Evolutionary conservation across 306 rosid genomes (phyloP).

Genomic region (Erythrophleum fordii): DNA sequence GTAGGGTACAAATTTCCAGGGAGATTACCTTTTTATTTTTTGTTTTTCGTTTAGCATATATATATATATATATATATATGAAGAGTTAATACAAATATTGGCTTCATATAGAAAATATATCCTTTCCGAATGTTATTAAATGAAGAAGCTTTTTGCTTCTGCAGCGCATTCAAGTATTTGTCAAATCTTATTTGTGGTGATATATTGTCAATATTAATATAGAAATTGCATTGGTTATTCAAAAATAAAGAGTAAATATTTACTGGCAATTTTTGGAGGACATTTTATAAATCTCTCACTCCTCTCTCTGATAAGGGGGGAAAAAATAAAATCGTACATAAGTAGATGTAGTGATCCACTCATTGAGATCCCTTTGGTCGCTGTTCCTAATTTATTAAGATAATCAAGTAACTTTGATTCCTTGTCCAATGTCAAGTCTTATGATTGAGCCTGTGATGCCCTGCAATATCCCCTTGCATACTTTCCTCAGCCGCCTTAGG

Average conservation of each 20-base stretch:
- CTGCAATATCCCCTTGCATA: not conserved
- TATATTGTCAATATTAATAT: not conserved
- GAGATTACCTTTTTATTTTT: not conserved
- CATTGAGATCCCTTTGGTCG: too few relatives aligned
- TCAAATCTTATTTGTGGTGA: not conserved
- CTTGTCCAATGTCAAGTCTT: too few relatives aligned
- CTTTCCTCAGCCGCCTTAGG: not conserved
- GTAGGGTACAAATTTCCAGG: not conserved
- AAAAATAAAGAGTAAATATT: not conserved
- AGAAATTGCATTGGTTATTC: not conserved
- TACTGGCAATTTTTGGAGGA: not conserved
- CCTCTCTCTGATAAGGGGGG: not conserved
- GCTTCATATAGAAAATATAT: not conserved
- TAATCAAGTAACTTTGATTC: too few relatives aligned
- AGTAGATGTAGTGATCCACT: too few relatives aligned
- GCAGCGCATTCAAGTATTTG: conserved; percentile 1
- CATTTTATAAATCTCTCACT: not conserved
- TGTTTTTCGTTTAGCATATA: not conserved
- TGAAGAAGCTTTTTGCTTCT: not conserved
- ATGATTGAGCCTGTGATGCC: too few relatives aligned
- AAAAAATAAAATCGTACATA: too few relatives aligned
- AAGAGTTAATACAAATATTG: not conserved
- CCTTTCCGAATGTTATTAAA: not conserved
- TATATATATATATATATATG: too few relatives aligned
- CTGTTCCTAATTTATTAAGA: too few relatives aligned